Percentiles rank a stretch among this genome's conserved stretches.
phyloP scores from a whole-genome alignment of 1,284 basidiomycete species.

The Stygiomarasmius scandens region DNA sequence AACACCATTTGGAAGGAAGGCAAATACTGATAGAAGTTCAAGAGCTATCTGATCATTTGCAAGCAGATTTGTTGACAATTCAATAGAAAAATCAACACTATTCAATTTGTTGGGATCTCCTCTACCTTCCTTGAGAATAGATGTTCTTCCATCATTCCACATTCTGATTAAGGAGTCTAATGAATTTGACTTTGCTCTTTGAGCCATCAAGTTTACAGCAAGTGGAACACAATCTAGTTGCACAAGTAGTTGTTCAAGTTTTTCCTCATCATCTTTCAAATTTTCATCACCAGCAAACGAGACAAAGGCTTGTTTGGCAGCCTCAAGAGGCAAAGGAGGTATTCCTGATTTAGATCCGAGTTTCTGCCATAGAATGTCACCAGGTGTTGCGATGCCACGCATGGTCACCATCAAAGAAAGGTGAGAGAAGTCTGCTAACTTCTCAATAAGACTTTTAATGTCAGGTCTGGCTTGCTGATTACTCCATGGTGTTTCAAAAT shows the following conservation, averaged over 20 bases:
- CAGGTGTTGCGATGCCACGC: neutral
- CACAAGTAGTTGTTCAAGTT: neutral
- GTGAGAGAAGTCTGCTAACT: neutral
- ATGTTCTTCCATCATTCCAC: neutral
- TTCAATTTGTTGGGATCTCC: neutral
- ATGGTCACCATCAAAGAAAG: neutral
- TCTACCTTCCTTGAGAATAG: neutral
- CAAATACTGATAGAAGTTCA: too few species aligned
- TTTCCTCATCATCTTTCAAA: neutral
- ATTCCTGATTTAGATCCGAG: neutral
- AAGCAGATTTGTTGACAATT: too few species aligned
- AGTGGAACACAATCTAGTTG: conserved; percentile 1
- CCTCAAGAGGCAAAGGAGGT: neutral
- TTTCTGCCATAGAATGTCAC: neutral
- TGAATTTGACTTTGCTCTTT: neutral
- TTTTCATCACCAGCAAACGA: too few species aligned
- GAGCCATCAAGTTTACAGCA: neutral
- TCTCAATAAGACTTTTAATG: neutral
- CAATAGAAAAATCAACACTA: neutral
- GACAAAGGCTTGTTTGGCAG: neutral
- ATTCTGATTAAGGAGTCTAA: neutral
- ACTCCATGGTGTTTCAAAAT: conserved; percentile 6
- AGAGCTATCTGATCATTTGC: too few species aligned
- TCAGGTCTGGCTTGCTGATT: neutral
- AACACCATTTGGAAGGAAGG: too few species aligned